Evolutionary conservation across 768 basidiomycete species (phyloP).

Genomic region (Pleurotus sapidus): DNA sequence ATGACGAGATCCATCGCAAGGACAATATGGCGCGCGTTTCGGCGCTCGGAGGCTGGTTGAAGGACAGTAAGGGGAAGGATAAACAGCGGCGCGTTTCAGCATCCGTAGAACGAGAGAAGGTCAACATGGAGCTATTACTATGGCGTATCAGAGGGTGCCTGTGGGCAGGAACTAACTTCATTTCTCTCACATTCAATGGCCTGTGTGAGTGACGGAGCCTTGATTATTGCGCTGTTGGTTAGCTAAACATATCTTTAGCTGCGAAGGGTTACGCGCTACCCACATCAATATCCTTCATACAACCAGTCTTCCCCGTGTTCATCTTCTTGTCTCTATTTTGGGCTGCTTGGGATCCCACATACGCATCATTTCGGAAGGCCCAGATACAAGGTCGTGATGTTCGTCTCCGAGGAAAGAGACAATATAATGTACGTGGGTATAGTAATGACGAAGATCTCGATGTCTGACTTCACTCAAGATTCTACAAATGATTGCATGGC

Average conservation of each 20-base stretch:
- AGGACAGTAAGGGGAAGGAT: constrained; percentile 63
- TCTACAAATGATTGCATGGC: constrained; percentile 61
- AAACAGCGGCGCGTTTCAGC: constrained; percentile 47
- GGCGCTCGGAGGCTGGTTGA: constrained; percentile 72
- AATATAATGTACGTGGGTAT: constrained; percentile 54
- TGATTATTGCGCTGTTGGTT: not conserved
- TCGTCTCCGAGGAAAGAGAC: constrained; percentile 58
- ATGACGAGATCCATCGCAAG: constrained; percentile 75
- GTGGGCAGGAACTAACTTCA: constrained; percentile 51
- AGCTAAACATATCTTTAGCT: constrained; percentile 19
- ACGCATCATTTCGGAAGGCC: constrained; percentile 54
- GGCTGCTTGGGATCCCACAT: constrained; percentile 87
- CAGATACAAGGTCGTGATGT: constrained; percentile 71
- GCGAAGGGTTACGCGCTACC: constrained; percentile 28
- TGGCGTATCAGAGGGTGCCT: constrained; percentile 73
- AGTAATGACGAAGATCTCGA: not conserved
- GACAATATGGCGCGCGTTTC: constrained; percentile 80
- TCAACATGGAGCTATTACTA: constrained; percentile 47
- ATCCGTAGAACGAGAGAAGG: constrained; percentile 36
- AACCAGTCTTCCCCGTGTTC: constrained; percentile 47
- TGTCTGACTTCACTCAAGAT: constrained; percentile 30
- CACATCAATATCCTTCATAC: constrained; percentile 20
- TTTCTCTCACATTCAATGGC: constrained; percentile 39
- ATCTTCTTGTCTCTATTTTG: constrained; percentile 65
- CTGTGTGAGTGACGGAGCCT: constrained; percentile 37